Evolutionary conservation across 1,284 basidiomycete genomes (phyloP).

Genomic region (Uromyces viciae-fabae): DNA sequence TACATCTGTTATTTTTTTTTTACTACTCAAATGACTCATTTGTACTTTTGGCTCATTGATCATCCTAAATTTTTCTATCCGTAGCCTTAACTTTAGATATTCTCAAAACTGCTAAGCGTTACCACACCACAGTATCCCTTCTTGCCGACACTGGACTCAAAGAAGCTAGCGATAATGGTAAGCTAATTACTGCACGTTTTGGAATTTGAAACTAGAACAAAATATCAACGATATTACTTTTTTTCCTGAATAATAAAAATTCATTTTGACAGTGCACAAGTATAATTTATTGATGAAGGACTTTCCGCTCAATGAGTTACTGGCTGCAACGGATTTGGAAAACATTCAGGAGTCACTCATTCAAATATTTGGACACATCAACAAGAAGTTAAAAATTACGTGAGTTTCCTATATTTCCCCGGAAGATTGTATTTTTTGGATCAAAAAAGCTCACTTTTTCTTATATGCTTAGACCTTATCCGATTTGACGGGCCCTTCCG

Average conservation of each 20-base stretch:
- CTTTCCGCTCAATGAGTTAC: conserved; percentile 77
- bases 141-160: conserved; percentile 95
- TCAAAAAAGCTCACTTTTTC: neutral
- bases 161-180: conserved; percentile 78
- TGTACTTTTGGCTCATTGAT: neutral
- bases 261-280: neutral
- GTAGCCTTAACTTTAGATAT: conserved; percentile 88
- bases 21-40: too few species aligned
- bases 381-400: neutral
- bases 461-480: conserved; percentile 65
- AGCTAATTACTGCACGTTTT: neutral
- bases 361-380: conserved; percentile 75
- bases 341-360: conserved; percentile 60
- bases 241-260: neutral
- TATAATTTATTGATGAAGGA: conserved; percentile 63
- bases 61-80: neutral
- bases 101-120: conserved; percentile 89
- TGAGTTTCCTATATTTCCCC: neutral
- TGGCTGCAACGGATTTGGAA: neutral
- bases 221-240: too few species aligned
- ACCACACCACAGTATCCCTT: conserved; percentile 95
- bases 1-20: too few species aligned
- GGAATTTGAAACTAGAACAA: too few species aligned
- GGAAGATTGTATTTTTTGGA: neutral
- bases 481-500: conserved; percentile 86